These are phyloP conservation scores for Hippophae rhamnoides DNA, from an alignment of 306 rosid species.

Conservation along the genomic window DNA sequence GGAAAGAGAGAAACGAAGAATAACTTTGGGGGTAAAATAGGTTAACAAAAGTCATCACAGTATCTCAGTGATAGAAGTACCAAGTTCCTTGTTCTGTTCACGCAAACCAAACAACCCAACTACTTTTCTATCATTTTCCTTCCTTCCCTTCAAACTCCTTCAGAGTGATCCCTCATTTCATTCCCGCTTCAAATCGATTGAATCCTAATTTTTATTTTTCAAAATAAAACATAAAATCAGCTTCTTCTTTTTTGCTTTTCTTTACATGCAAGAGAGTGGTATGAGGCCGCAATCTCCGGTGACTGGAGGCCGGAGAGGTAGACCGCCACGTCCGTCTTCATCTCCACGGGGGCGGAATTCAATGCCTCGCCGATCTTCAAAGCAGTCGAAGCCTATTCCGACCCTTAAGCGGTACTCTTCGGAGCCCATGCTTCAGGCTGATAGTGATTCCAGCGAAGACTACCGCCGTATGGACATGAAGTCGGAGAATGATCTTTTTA, in stretches of 20 bases:
- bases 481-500: constrained; percentile 24
- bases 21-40: too few species aligned
- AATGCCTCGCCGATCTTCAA: constrained; percentile 18
- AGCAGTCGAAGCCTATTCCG: constrained; percentile 27
- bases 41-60: too few species aligned
- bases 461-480: constrained; percentile 2
- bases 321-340: constrained; percentile 39
- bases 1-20: too few species aligned
- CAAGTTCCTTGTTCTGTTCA: too few species aligned
- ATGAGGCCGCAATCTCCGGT: constrained; percentile 22
- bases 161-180: too few species aligned
- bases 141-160: too few species aligned
- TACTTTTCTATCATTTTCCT: too few species aligned
- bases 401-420: constrained; percentile 50
- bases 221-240: background rate
- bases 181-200: too few species aligned
- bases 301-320: constrained; percentile 19
- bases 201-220: too few species aligned
- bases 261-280: constrained; percentile 36
- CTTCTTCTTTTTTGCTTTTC: background rate
- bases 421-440: constrained; percentile 36
- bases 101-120: too few species aligned
- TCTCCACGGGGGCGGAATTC: constrained; percentile 22
- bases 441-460: constrained; percentile 9
- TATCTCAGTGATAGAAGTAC: too few species aligned